phyloP scores from a whole-genome alignment of 345 rosid genomes.

The Linum usitatissimum region DNA sequence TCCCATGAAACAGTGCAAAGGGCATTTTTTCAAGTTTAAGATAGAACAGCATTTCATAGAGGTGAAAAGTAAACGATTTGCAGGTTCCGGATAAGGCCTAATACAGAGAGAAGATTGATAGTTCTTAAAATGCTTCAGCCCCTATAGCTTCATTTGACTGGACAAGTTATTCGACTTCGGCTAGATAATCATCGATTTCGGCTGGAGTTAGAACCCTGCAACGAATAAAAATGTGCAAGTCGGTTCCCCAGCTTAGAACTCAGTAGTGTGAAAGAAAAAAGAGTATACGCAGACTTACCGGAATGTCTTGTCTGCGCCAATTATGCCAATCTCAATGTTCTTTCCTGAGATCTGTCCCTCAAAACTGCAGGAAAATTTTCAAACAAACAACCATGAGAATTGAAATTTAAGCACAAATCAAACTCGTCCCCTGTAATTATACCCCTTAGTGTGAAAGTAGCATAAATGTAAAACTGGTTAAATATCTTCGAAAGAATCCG shows the following conservation, averaged over 20 bases:
- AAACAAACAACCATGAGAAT: slow-evolving; percentile 8
- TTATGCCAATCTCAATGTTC: slow-evolving; percentile 9
- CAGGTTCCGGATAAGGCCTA: no score
- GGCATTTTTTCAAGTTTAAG: no score
- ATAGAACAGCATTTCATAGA: no score
- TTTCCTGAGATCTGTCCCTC: slow-evolving; percentile 54
- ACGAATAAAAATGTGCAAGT: neutral
- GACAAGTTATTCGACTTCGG: slow-evolving; percentile 1
- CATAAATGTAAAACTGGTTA: neutral
- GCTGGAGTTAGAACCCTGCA: slow-evolving; percentile 6
- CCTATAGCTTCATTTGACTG: neutral
- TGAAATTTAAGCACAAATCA: no score
- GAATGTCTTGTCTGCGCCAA: slow-evolving; percentile 5
- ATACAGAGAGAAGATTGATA: neutral
- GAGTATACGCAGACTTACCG: neutral
- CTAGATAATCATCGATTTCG: slow-evolving; percentile 1
- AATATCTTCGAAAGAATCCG: neutral
- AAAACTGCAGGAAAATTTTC: slow-evolving; percentile 33
- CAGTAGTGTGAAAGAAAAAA: neutral
- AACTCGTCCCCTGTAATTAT: no score
- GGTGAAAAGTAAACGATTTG: no score
- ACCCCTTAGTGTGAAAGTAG: neutral
- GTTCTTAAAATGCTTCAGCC: neutral
- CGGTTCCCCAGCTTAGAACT: neutral
- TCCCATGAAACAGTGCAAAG: no score